Conservation (phyloP, 192 early-diverging fungal genomes). For the Cladochytrium replicatum region DNA sequence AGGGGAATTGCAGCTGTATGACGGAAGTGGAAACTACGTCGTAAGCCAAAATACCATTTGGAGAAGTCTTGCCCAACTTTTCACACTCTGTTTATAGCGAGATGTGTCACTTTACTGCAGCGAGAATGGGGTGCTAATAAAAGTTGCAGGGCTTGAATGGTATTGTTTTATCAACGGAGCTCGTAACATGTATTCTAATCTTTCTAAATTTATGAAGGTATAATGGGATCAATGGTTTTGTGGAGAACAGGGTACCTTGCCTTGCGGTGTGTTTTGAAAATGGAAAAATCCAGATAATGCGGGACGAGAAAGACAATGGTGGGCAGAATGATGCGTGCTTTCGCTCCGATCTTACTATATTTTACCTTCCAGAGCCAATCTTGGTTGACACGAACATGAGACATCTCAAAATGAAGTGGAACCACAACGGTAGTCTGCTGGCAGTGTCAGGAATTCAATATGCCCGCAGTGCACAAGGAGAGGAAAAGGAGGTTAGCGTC, state of each 20-base stretch:
- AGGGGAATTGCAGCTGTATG: slow-evolving; percentile 48
- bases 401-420: slow-evolving; percentile 45
- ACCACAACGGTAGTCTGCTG: slow-evolving; percentile 42
- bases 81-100: slow-evolving; percentile 12
- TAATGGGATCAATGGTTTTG: slow-evolving; percentile 40
- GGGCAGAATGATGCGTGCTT: background rate
- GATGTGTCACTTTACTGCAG: slow-evolving; percentile 34
- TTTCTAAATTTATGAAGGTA: slow-evolving; percentile 19
- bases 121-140: slow-evolving; percentile 23
- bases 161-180: background rate
- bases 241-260: slow-evolving; percentile 36
- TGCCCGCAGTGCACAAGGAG: slow-evolving; percentile 34
- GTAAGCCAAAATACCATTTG: slow-evolving; percentile 14
- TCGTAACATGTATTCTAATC: background rate
- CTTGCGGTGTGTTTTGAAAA: slow-evolving; percentile 47
- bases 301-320: slow-evolving; percentile 40
- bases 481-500: slow-evolving; percentile 45
- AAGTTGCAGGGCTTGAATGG: slow-evolving; percentile 42
- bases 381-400: slow-evolving; percentile 45
- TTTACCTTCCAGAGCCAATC: slow-evolving; percentile 26
- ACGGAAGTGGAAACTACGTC: slow-evolving; percentile 35
- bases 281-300: slow-evolving; percentile 51
- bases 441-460: slow-evolving; percentile 45
- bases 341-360: background rate
- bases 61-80: background rate